Evolutionary conservation across 805 yeast genomes (phyloP).

Genomic region (Cyberlindnera samutprakarnensis): DNA sequence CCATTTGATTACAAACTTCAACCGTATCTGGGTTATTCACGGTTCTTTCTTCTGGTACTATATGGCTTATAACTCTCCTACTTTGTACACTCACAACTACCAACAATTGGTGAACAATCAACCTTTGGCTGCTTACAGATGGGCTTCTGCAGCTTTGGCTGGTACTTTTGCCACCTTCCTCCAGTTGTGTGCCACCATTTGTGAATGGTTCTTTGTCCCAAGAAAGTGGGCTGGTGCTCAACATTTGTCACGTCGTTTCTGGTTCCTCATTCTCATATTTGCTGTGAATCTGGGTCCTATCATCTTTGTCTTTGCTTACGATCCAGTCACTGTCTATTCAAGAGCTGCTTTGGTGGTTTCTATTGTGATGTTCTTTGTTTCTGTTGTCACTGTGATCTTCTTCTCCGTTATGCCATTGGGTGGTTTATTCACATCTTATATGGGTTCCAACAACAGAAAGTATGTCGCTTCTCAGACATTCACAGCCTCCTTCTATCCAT

Average conservation of each 20-base stretch:
- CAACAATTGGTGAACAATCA: slow-evolving; percentile 74
- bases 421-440: slow-evolving; percentile 87
- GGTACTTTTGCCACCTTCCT: slow-evolving; percentile 80
- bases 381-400: slow-evolving; percentile 75
- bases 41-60: slow-evolving; percentile 90
- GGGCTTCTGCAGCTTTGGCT: slow-evolving; percentile 92
- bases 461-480: slow-evolving; percentile 93
- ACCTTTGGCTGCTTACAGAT: slow-evolving; percentile 84
- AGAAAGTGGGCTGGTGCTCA: slow-evolving; percentile 99
- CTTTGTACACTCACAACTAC: slow-evolving; percentile 82
- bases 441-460: slow-evolving; percentile 79
- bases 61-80: slow-evolving; percentile 86
- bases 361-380: slow-evolving; percentile 83
- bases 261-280: slow-evolving; percentile 62
- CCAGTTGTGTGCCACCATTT: slow-evolving; percentile 79
- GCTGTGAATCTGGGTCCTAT: slow-evolving; percentile 77
- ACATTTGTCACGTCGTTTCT: slow-evolving; percentile 81
- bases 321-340: slow-evolving; percentile 59
- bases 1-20: slow-evolving; percentile 89
- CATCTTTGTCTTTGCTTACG: slow-evolving; percentile 76
- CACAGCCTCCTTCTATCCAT: slow-evolving; percentile 82
- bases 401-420: slow-evolving; percentile 95
- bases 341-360: slow-evolving; percentile 71
- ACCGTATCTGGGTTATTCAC: slow-evolving; percentile 97
- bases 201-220: slow-evolving; percentile 96